Evolutionary conservation across 345 rosid species (phyloP).

Genomic region (Trapa incisa): DNA sequence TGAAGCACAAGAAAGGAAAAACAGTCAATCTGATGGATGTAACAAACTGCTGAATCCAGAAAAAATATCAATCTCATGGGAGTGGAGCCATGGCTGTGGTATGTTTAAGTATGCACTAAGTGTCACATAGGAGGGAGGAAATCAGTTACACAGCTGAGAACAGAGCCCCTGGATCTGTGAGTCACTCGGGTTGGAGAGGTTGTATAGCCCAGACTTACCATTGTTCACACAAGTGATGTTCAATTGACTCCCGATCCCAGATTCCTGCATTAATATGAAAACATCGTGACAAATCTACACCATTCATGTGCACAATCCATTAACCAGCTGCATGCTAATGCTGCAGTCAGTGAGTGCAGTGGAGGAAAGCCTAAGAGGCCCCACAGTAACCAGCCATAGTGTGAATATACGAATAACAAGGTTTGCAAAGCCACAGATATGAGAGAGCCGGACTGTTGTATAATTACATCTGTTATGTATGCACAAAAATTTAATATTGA

Average conservation of each 20-base stretch:
- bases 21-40: background rate
- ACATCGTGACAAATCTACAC: background rate
- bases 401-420: background rate
- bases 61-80: background rate
- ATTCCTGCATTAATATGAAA: slow-evolving; percentile 33
- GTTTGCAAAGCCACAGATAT: background rate
- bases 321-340: background rate
- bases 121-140: background rate
- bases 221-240: slow-evolving; percentile 61
- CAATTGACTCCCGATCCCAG: slow-evolving; percentile 46
- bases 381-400: background rate
- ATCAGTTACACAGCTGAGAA: slow-evolving; percentile 38
- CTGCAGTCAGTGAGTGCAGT: background rate
- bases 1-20: background rate
- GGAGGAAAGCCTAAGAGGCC: background rate
- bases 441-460: background rate
- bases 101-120: too few species aligned
- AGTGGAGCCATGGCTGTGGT: background rate
- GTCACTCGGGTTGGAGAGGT: slow-evolving; percentile 24
- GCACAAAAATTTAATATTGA: background rate
- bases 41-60: background rate
- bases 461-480: background rate
- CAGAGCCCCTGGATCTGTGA: slow-evolving; percentile 49
- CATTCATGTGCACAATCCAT: background rate
- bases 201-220: slow-evolving; percentile 38